Base-by-base conservation (phyloP, 1,284 basidiomycete species). In the Cronartium quercuum region DNA sequence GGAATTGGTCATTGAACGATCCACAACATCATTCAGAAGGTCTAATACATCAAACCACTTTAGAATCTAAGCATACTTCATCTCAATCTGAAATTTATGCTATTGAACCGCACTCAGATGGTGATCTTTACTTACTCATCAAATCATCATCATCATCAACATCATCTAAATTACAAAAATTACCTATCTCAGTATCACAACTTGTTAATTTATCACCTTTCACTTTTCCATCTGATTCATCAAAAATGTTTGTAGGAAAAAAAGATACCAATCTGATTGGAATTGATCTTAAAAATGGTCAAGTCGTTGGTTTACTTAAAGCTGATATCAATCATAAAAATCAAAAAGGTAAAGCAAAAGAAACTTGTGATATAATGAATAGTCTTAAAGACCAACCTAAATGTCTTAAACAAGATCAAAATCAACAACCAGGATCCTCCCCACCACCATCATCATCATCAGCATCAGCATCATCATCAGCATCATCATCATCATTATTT, bases 141-240 rank as follows among this genome's bases (percentile, higher is more conserved):
- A 86, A 87, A 0, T 60, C 68, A 60, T 76, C 76, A 61, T n/a
- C n/a, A n/a, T n/a, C n/a, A n/a, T n/a, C n/a, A 69, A 73, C 4
- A 75, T 86, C 90, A 0, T 64, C 61, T 51, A 61, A 62, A n/a
- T 84, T 91, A 62, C 89, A 92, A 79, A 90, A 90, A 57, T 88
- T 95, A 75, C 91, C 91, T 0, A 87, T 93, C 77, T 88, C 90
- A 38, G 89, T 95, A 86, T 84, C 90, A 0, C 90, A 95, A 81
- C 86, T 95, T 42, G 91, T 94, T 76, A 89, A 92, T 77, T 84
- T 91, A 82, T 91, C 91, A 1, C 92, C 92, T 0, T 93, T 92
- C 80, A 89, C 86, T 51, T 90, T 92, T 76, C 83, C 87, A 15
- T 87, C 86, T 12, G 88, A 88, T 66, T 86, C 88, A 85, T 88